These are phyloP conservation scores for Crucibulum parvulum DNA, from an alignment of 1,284 basidiomycete species.

Conservation along the genomic window DNA sequence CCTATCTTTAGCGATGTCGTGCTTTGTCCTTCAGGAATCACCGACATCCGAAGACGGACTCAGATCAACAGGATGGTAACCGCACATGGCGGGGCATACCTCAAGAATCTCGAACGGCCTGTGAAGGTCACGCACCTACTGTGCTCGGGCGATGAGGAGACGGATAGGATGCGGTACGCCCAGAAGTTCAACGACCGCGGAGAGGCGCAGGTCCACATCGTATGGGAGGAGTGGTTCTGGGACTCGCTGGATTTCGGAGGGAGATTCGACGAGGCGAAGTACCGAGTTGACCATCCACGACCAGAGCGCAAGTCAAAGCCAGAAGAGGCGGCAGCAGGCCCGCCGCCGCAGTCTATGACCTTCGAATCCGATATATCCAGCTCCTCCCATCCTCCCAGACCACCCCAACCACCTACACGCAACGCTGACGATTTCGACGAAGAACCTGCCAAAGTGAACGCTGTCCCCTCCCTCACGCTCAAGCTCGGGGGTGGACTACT, in stretches of 20 bases:
- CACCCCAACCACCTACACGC: constrained; percentile 16
- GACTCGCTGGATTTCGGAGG: constrained; percentile 73
- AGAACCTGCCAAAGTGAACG: constrained; percentile 58
- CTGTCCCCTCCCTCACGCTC: constrained; percentile 63
- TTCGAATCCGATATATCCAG: neutral
- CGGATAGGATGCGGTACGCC: constrained; percentile 75
- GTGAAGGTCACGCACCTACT: constrained; percentile 74
- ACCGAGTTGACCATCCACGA: constrained; percentile 62
- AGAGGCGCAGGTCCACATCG: constrained; percentile 71
- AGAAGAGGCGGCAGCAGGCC: constrained; percentile 37
- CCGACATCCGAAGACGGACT: constrained; percentile 56
- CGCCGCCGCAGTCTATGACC: constrained; percentile 12
- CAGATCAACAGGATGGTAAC: constrained; percentile 64
- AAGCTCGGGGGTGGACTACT: constrained; percentile 74
- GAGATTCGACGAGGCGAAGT: constrained; percentile 60
- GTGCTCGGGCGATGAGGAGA: constrained; percentile 63
- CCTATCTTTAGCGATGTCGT: constrained; percentile 70
- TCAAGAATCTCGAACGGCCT: constrained; percentile 70
- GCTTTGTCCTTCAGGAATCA: constrained; percentile 73
- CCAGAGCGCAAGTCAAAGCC: constrained; percentile 53
- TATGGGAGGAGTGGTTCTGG: constrained; percentile 91
- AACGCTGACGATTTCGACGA: constrained; percentile 31
- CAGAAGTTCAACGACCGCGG: constrained; percentile 69
- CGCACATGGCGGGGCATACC: constrained; percentile 60
- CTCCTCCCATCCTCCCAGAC: neutral